phyloP scores from a whole-genome alignment of 352 stramenopile species.

The Pythium myriotylum region DNA sequence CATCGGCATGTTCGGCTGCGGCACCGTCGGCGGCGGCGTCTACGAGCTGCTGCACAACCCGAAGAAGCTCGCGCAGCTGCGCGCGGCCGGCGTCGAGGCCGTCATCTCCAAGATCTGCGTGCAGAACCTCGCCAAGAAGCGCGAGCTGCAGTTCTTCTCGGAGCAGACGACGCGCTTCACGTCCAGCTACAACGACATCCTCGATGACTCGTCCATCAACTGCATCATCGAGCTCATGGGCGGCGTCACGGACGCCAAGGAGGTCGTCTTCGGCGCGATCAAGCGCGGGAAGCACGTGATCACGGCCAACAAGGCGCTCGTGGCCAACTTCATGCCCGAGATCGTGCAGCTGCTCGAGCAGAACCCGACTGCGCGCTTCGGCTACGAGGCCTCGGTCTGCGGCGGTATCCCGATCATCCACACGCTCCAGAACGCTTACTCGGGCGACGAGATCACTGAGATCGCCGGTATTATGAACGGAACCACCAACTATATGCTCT shows the following conservation, averaged over 20 bases:
- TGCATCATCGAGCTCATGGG: constrained; percentile 97
- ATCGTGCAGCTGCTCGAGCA: constrained; percentile 83
- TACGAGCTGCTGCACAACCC: constrained; percentile 85
- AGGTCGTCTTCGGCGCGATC: constrained; percentile 92
- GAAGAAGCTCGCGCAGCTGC: constrained; percentile 50
- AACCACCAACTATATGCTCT: constrained; percentile 98
- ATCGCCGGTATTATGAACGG: constrained; percentile 97
- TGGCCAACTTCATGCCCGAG: constrained; percentile 94
- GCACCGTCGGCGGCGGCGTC: constrained; percentile 87
- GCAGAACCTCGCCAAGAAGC: constrained; percentile 72
- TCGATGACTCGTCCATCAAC: constrained; percentile 94
- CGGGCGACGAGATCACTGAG: constrained; percentile 91
- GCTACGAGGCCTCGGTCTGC: constrained; percentile 95
- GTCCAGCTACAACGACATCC: constrained; percentile 79
- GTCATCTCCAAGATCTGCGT: constrained; percentile 90
- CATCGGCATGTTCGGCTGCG: constrained; percentile 89
- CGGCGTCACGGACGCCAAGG: constrained; percentile 93
- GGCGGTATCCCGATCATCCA: constrained; percentile 98
- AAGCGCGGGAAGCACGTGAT: constrained; percentile 93
- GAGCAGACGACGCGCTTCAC: constrained; percentile 53
- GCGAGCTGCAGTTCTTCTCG: constrained; percentile 64
- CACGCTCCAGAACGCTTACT: constrained; percentile 92
- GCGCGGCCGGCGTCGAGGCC: constrained; percentile 66
- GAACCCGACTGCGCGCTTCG: constrained; percentile 87
- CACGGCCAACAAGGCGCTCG: constrained; percentile 97